Evolutionary conservation across 2,329 filamentous ascomycete genomes (phyloP), one percentile per base, ranked within the genome.

Genomic region (Fusarium albosuccineum): DNA sequence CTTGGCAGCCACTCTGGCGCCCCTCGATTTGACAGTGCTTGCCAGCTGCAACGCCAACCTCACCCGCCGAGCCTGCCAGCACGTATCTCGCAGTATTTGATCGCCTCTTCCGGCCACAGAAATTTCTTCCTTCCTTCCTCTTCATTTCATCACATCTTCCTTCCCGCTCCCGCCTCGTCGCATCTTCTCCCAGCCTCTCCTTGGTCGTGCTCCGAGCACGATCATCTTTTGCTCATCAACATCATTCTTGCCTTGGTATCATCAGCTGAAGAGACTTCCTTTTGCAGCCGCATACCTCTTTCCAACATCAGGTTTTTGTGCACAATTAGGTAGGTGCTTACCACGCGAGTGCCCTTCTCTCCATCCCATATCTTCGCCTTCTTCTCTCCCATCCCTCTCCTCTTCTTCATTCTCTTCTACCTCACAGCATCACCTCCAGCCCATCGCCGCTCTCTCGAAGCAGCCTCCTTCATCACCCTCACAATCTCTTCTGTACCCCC

Each of bases 381-480:
- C 57, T 55, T 56, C 42, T 56, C 48, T 49, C 60, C 41, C 39
- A 16, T 46, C 41, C 41, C 29, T 46, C 62, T 67, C 60, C 68
- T 58, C 60, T 57, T 64, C 54, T 56, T 62, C 53, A 56, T 63
- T 56, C 62, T 70, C 53, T 66, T 71, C 60, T 65, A 75, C 72
- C 63, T 76, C 77, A 79, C 79, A 85, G 79, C 83, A 86, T 83
- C 83, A 78, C 78, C 81, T 76, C 74, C 77, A 75, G 74, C 63
- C 77, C 78, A 78, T 51, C 57, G 75, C 75, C 78, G 78, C 74
- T 80, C 81, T 81, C 81, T 82, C 81, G 70, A 66, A 61, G 44
- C 64, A 63, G 60, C 64, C 53, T 55, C 54, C 57, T 51, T 77
- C 75, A 76, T 75, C 72, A 70, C 62, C 71, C 64, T 54, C 64